Evolutionary conservation across 2,329 filamentous ascomycete genomes (phyloP), one percentile per base, ranked within the genome.

Genomic region (Aspergillus hortae): DNA sequence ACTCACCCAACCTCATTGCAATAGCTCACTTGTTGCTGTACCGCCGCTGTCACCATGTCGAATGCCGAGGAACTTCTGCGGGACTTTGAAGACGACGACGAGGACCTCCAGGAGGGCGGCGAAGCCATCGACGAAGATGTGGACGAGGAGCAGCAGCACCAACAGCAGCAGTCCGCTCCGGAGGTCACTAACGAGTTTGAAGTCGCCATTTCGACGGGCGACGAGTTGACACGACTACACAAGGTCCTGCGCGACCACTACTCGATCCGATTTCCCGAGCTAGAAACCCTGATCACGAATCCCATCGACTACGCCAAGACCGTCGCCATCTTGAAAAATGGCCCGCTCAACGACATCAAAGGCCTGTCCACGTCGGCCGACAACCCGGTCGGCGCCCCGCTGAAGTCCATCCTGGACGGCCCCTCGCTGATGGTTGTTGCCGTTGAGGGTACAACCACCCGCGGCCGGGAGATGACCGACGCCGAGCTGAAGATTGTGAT

Each of bases 221-320:
- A 89, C 67, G 92, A 97, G 71, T 89, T 97, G 43, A 88, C 89
- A 32, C 82, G 94, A 6, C 89, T 97, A 19, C 94, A 99, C 79
- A 99, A 99, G 74, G 95, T 90, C 71, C 90, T 96, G 54, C 85
- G 92, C 65, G 94, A 99, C 65, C 90, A 96, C 73, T 99, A 99
- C 75, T 96, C 92, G 9, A 81, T 88, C 15, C 85, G 92, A 55
- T 99, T 97, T 65, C 92, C 94, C 0, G 92, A 96, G 72, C 82
- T 99, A 38, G 94, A 99, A 71, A 84, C 82, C 15, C 82, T 99
- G 32, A 87, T 99, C 54, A 90, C 89, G 52, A 96, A 92, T 63
- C 91, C 94, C 1, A 80, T 97, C 46, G 90, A 96, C 68, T 99
- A 96, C 74, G 91, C 92, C 25, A 96, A 95, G 75, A 90, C 94